These are phyloP conservation scores for Ogataea allantospora DNA, from an alignment of 805 yeast species.

Conservation along the genomic window DNA sequence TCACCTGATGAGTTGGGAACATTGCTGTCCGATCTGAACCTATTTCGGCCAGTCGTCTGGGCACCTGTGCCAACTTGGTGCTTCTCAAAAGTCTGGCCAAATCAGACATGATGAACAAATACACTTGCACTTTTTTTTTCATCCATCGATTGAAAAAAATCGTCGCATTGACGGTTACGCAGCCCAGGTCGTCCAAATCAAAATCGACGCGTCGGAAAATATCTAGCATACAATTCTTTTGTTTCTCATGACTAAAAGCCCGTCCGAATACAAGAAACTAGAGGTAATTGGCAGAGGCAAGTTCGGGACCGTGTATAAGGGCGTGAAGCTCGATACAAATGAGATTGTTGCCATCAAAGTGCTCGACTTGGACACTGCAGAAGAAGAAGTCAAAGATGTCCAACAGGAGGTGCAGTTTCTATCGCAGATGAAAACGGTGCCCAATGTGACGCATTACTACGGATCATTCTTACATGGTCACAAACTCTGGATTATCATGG, in stretches of 20 bases:
- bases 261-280: constrained; percentile 59
- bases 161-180: constrained; percentile 1
- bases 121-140: constrained; percentile 19
- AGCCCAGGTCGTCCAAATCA: constrained; percentile 1
- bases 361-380: constrained; percentile 84
- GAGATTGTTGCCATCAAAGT: constrained; percentile 91
- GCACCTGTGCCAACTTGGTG: constrained; percentile 36
- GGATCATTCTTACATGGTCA: constrained; percentile 87
- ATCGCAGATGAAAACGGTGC: constrained; percentile 75
- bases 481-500: constrained; percentile 97
- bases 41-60: constrained; percentile 29
- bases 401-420: constrained; percentile 89
- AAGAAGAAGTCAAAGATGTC: constrained; percentile 92
- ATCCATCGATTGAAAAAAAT: constrained; percentile 1
- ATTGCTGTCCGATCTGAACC: constrained; percentile 26
- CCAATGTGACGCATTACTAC: constrained; percentile 90
- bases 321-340: constrained; percentile 63
- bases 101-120: constrained; percentile 25
- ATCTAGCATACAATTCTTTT: background rate
- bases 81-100: constrained; percentile 28
- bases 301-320: constrained; percentile 95
- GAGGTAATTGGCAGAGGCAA: constrained; percentile 95
- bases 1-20: constrained; percentile 69
- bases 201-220: constrained; percentile 11
- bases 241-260: constrained; percentile 7